Evolutionary conservation across 352 stramenopile species (phyloP).

Genomic region (Globisporangium perplexum): DNA sequence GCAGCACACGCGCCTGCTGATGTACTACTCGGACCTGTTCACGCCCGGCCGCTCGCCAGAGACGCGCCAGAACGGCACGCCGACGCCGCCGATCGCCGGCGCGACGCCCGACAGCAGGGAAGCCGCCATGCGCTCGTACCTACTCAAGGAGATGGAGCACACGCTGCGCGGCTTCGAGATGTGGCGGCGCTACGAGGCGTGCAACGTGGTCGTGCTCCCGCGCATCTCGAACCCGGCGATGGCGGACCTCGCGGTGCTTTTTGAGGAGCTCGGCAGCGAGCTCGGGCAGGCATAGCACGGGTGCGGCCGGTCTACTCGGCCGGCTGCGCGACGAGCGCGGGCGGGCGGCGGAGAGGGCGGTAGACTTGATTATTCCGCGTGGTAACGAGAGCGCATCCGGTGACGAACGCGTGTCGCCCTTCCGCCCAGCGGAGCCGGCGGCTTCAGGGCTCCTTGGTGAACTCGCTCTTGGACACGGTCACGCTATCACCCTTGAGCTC

Average conservation of each 20-base stretch:
- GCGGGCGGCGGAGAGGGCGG: not conserved
- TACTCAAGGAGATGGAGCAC: constrained; percentile 85
- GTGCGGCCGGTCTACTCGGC: not conserved
- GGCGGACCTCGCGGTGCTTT: constrained; percentile 59
- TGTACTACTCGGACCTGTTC: constrained; percentile 77
- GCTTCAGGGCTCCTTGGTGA: constrained; percentile 62
- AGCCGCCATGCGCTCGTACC: constrained; percentile 46
- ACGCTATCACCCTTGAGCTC: constrained; percentile 84
- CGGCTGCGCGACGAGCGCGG: too few relatives aligned
- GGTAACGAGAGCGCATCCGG: not conserved
- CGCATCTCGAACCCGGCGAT: constrained; percentile 68
- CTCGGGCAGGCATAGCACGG: constrained; percentile 23
- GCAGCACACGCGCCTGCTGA: constrained; percentile 75
- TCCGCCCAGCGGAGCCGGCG: too few relatives aligned
- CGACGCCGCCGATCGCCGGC: constrained; percentile 58
- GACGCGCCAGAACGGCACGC: constrained; percentile 51
- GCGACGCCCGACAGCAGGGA: constrained; percentile 53
- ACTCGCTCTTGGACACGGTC: constrained; percentile 88
- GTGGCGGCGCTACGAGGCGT: constrained; percentile 79
- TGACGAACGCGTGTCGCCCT: not conserved
- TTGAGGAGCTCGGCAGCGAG: constrained; percentile 65
- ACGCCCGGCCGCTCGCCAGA: constrained; percentile 74
- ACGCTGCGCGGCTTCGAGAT: constrained; percentile 84
- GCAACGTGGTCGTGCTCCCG: constrained; percentile 63
- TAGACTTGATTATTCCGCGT: constrained; percentile 3